These are phyloP conservation scores for Diaporthe amygdali DNA, from an alignment of 2,329 filamentous ascomycete genomes.

Conservation along the genomic window DNA sequence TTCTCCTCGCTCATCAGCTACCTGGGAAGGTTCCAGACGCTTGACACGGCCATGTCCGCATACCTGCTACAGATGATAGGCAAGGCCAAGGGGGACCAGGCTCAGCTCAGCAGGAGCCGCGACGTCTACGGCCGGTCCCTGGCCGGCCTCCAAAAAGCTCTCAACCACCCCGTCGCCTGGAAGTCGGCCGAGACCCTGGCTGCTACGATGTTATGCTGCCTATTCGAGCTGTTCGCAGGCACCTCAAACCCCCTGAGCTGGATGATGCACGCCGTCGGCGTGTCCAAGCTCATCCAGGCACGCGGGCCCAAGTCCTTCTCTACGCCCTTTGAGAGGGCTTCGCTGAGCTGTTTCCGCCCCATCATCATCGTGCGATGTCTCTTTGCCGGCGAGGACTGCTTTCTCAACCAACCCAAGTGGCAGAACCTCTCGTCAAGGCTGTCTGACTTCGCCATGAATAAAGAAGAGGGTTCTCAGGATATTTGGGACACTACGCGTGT, in stretches of 20 bases:
- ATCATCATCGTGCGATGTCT: slow-evolving; percentile 46
- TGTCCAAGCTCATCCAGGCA: slow-evolving; percentile 43
- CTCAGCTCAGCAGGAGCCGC: slow-evolving; percentile 40
- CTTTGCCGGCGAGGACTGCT: slow-evolving; percentile 43
- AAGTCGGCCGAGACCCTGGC: slow-evolving; percentile 46
- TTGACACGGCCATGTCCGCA: slow-evolving; percentile 45
- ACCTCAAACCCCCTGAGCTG: slow-evolving; percentile 42
- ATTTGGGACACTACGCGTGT: slow-evolving; percentile 25
- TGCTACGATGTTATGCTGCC: slow-evolving; percentile 45
- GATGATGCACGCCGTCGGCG: slow-evolving; percentile 45
- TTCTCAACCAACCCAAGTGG: slow-evolving; percentile 43
- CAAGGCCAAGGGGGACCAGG: slow-evolving; percentile 37
- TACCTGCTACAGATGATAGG: slow-evolving; percentile 44
- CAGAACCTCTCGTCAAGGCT: slow-evolving; percentile 39
- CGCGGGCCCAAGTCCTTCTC: slow-evolving; percentile 42
- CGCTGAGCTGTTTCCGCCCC: slow-evolving; percentile 43
- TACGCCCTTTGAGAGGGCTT: slow-evolving; percentile 41
- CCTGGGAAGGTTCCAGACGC: slow-evolving; percentile 40
- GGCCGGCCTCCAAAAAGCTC: slow-evolving; percentile 38
- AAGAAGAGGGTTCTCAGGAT: background rate
- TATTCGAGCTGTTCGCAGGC: slow-evolving; percentile 50
- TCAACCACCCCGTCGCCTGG: slow-evolving; percentile 45
- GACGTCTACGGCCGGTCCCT: slow-evolving; percentile 45
- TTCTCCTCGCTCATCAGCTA: slow-evolving; percentile 32
- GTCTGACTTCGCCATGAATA: slow-evolving; percentile 32